These are phyloP conservation scores for Hymenotorrendiella dingleyae DNA, from an alignment of 2,329 filamentous ascomycete genomes.

Conservation along the genomic window DNA sequence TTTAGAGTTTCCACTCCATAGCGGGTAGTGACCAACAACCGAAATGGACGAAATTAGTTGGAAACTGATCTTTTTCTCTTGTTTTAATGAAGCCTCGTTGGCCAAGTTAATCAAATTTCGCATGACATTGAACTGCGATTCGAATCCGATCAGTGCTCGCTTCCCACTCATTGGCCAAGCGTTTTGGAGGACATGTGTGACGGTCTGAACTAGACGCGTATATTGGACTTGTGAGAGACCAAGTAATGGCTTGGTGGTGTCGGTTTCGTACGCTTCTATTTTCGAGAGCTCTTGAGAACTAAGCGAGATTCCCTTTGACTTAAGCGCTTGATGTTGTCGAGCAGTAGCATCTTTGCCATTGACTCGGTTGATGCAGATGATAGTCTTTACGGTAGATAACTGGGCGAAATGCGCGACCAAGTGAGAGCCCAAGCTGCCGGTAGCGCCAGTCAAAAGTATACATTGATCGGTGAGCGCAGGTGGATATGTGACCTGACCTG, in stretches of 20 bases:
- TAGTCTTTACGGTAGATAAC: slow-evolving; percentile 23
- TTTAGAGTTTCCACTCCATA: slow-evolving; percentile 23
- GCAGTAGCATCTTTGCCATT: slow-evolving; percentile 23
- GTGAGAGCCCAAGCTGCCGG: slow-evolving; percentile 35
- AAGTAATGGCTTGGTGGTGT: slow-evolving; percentile 36
- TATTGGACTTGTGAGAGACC: slow-evolving; percentile 38
- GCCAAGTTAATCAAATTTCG: slow-evolving; percentile 42
- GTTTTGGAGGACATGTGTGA: slow-evolving; percentile 47
- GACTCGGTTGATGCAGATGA: slow-evolving; percentile 43
- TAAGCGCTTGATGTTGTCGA: slow-evolving; percentile 33
- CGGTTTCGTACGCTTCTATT: slow-evolving; percentile 36
- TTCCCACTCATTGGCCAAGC: slow-evolving; percentile 45
- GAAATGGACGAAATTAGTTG: slow-evolving; percentile 39
- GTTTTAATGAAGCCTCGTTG: slow-evolving; percentile 25
- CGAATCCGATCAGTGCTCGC: slow-evolving; percentile 34
- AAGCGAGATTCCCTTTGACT: slow-evolving; percentile 24
- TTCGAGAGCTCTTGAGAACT: slow-evolving; percentile 28
- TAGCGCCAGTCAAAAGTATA: slow-evolving; percentile 34
- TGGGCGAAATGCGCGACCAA: slow-evolving; percentile 29
- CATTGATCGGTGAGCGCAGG: too few relatives aligned
- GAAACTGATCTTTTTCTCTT: slow-evolving; percentile 28
- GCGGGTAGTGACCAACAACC: slow-evolving; percentile 31
- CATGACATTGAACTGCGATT: slow-evolving; percentile 40
- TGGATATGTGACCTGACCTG: too few relatives aligned
- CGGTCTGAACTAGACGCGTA: slow-evolving; percentile 30